Conservation (phyloP, 2,329 filamentous ascomycete species). For the Fusarium poae region DNA sequence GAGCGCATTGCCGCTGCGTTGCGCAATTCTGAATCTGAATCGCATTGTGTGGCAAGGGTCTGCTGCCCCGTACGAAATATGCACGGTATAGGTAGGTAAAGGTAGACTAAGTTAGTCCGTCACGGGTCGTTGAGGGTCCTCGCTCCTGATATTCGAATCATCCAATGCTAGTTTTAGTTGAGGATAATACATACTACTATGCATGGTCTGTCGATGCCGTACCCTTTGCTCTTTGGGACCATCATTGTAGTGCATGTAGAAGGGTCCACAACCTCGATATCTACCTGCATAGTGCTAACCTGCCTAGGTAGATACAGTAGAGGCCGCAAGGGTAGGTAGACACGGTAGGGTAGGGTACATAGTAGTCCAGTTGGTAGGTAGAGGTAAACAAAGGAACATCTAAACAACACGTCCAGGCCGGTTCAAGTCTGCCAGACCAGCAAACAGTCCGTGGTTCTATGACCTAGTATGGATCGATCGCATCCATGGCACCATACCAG, state of each 20-base stretch:
- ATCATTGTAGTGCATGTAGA: slow-evolving; percentile 19
- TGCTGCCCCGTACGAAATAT: slow-evolving; percentile 36
- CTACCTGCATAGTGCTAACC: not conserved
- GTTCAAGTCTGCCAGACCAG: slow-evolving; percentile 12
- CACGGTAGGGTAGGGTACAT: not conserved
- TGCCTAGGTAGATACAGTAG: not conserved
- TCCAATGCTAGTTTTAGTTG: slow-evolving; percentile 20
- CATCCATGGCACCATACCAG: slow-evolving; percentile 31
- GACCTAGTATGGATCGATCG: slow-evolving; percentile 8
- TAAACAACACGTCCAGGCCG: slow-evolving; percentile 7
- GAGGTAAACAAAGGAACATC: slow-evolving; percentile 13
- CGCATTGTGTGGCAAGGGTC: slow-evolving; percentile 45
- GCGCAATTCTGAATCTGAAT: slow-evolving; percentile 43
- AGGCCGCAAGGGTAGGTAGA: slow-evolving; percentile 5
- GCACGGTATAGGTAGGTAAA: slow-evolving; percentile 30
- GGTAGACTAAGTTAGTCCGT: slow-evolving; percentile 30
- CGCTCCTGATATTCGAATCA: slow-evolving; percentile 9
- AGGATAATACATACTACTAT: slow-evolving; percentile 19
- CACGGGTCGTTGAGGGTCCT: slow-evolving; percentile 34
- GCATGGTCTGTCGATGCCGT: slow-evolving; percentile 42
- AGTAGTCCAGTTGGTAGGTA: too few relatives aligned
- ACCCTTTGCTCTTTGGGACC: slow-evolving; percentile 29
- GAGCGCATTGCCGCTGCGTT: slow-evolving; percentile 40
- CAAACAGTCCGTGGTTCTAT: slow-evolving; percentile 16
- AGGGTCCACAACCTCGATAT: slow-evolving; percentile 33